Evolutionary conservation across 805 yeast species (phyloP).

Genomic region (Candida morakotiae): DNA sequence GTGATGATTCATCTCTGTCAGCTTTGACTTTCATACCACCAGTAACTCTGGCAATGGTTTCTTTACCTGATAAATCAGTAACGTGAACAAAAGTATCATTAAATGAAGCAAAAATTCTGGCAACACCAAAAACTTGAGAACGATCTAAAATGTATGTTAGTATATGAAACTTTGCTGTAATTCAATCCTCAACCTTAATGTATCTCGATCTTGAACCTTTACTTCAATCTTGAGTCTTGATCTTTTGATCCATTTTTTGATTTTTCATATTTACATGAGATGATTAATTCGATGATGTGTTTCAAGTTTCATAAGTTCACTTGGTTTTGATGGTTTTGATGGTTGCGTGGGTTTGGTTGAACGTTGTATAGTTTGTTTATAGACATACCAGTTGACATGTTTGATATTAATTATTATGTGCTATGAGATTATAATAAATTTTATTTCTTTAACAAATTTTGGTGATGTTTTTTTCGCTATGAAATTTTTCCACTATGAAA

Average conservation of each 20-base stretch:
- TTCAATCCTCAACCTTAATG: too few species aligned
- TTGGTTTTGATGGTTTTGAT: background rate
- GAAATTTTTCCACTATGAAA: background rate
- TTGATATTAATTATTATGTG: constrained; percentile 14
- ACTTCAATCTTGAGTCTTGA: background rate
- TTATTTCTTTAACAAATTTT: too few species aligned
- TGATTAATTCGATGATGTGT: background rate
- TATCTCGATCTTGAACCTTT: too few species aligned
- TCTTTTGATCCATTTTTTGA: background rate
- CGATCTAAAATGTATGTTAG: constrained; percentile 55
- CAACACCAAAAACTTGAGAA: constrained; percentile 99
- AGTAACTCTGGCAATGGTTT: constrained; percentile 99
- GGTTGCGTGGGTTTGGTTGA: background rate
- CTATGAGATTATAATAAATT: constrained; percentile 5
- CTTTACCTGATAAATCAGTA: constrained; percentile 99
- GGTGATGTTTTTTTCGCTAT: constrained; percentile 2
- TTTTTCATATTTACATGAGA: background rate
- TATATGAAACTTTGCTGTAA: constrained; percentile 5
- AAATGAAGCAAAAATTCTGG: constrained; percentile 99
- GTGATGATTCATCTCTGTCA: constrained; percentile 99
- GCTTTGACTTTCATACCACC: constrained; percentile 99
- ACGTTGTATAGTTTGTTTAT: background rate
- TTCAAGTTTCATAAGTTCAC: background rate
- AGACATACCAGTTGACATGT: constrained; percentile 34
- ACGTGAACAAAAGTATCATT: constrained; percentile 99